Evolutionary conservation across 345 rosid genomes (phyloP).

Genomic region (Populus nigra): DNA sequence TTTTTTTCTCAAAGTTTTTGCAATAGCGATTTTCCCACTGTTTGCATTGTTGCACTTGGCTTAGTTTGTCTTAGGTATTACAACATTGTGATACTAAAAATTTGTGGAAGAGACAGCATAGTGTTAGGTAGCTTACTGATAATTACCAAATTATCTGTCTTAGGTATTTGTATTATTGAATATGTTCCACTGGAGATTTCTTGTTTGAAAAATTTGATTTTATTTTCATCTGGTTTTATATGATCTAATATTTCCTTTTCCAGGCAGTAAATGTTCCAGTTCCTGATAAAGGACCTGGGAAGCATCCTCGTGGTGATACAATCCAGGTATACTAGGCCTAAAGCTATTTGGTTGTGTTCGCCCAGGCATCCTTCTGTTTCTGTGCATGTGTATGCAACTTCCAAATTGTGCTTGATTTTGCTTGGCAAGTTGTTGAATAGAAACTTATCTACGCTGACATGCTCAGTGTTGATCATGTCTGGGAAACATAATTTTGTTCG

Average conservation of each 20-base stretch:
- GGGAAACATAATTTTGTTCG: too few species aligned
- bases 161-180: too few species aligned
- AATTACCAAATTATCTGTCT: too few species aligned
- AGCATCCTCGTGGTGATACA: constrained; percentile 86
- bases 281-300: constrained; percentile 96
- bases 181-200: neutral
- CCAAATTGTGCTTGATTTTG: too few species aligned
- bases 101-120: neutral
- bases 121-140: too few species aligned
- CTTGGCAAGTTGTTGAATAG: too few species aligned
- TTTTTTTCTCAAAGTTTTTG: neutral
- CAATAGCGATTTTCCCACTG: neutral
- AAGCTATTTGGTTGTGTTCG: neutral
- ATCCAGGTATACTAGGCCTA: constrained; percentile 58
- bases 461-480: too few species aligned
- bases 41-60: neutral
- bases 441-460: too few species aligned
- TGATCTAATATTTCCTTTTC: constrained; percentile 2
- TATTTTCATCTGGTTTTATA: neutral
- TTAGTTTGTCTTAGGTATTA: neutral
- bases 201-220: neutral
- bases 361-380: too few species aligned
- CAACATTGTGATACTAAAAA: neutral
- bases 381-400: too few species aligned
- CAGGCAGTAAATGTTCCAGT: constrained; percentile 77